These are phyloP conservation scores for Geosmithia putterillii DNA, from an alignment of 2,329 filamentous ascomycete genomes.

Conservation along the genomic window DNA sequence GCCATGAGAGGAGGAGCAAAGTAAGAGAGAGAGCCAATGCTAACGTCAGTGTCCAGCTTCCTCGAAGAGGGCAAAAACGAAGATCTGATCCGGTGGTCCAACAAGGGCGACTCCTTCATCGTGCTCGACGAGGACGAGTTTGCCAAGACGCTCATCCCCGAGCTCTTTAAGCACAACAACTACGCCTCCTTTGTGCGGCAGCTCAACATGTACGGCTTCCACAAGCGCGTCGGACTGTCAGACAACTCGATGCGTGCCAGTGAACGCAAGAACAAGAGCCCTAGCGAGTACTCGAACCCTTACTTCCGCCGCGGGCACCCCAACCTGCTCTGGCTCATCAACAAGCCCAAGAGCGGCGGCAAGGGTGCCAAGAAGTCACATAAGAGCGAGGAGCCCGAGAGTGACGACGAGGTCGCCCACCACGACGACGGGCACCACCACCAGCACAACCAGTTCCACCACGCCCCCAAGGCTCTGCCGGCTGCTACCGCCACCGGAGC, in stretches of 20 bases:
- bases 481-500: no score
- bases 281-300: slow-evolving; percentile 94
- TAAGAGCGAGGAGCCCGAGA: slow-evolving; percentile 56
- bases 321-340: slow-evolving; percentile 89
- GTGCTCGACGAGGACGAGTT: slow-evolving; percentile 97
- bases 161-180: slow-evolving; percentile 98
- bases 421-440: slow-evolving; percentile 4
- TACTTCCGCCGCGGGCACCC: slow-evolving; percentile 91
- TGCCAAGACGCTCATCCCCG: slow-evolving; percentile 90
- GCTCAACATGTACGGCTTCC: slow-evolving; percentile 95
- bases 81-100: slow-evolving; percentile 92
- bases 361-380: slow-evolving; percentile 38
- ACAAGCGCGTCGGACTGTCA: slow-evolving; percentile 86
- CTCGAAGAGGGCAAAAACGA: slow-evolving; percentile 88
- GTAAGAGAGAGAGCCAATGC: no score
- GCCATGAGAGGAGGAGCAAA: no score
- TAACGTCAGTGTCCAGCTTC: slow-evolving; percentile 65
- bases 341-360: slow-evolving; percentile 75
- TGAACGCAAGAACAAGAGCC: slow-evolving; percentile 93
- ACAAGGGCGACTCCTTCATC: slow-evolving; percentile 91
- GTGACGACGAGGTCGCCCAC: slow-evolving; percentile 35
- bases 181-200: slow-evolving; percentile 94
- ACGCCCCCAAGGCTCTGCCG: slow-evolving; percentile 6
- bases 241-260: slow-evolving; percentile 98
- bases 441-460: slow-evolving; percentile 18